phyloP scores from a whole-genome alignment of 2,329 filamentous ascomycete species.

The Fusarium chuoi region DNA sequence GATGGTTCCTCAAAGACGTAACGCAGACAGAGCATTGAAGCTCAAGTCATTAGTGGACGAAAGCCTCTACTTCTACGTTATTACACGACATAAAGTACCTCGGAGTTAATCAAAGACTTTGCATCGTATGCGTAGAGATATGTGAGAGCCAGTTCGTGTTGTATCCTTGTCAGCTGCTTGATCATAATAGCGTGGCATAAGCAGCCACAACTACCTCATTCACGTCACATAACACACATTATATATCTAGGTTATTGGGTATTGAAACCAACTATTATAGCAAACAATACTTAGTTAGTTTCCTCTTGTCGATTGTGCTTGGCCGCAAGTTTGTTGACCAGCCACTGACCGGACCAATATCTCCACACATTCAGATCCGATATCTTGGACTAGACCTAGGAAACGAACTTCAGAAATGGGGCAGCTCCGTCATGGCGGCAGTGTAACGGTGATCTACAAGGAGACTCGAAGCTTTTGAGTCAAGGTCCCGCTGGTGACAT shows the following conservation, averaged over 20 bases:
- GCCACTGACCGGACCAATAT: neutral
- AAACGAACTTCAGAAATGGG: neutral
- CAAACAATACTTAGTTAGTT: neutral
- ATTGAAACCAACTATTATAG: neutral
- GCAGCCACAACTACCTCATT: neutral
- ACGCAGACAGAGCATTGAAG: neutral
- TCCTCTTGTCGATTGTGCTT: too few relatives aligned
- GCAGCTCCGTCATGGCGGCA: neutral
- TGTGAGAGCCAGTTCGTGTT: neutral
- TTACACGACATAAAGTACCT: neutral
- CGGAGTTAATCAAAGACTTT: neutral
- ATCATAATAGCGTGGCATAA: neutral
- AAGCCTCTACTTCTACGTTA: neutral
- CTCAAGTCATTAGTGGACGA: neutral
- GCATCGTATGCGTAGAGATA: neutral
- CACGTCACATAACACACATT: neutral
- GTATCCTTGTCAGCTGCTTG: neutral
- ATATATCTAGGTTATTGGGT: neutral
- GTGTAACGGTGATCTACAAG: neutral
- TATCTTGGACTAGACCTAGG: neutral
- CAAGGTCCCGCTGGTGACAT: neutral
- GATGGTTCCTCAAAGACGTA: too few relatives aligned
- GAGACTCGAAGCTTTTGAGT: neutral
- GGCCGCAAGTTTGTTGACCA: neutral
- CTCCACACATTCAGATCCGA: neutral